Base-by-base conservation (phyloP, 163 green algal species). In the Scenedesmus sp. region DNA sequence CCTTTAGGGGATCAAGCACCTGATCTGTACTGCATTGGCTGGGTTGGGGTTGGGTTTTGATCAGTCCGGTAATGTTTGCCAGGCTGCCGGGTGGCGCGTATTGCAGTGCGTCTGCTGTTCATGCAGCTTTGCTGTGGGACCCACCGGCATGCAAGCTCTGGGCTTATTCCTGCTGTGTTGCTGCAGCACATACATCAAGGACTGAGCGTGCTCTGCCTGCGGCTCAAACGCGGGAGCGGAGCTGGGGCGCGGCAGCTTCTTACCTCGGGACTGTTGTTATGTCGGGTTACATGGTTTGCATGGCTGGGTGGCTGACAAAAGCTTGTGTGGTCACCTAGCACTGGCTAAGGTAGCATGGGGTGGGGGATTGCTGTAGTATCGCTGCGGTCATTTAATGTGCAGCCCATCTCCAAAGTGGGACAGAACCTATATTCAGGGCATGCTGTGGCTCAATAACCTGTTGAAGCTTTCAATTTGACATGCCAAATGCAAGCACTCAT, bases 121-220 rank as follows among this genome's bases (percentile, higher is more conserved):
- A 56, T 56, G 13, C 49, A 56, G 49, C 49, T 20, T 13, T 13
- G 15, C 15, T 56, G 13, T 13, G 49, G 49, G 49, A 12, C 49
- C 49, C 15, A 56, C n/a, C n/a, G n/a, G n/a, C n/a, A 13, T 12
- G 49, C 49, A 12, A 56, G 49, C 49, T 20, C 49, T 12, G 49
- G 49, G 13, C 49, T 56, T 56, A 13, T 13, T 56, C 26, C 65
- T 76, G 65, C 30, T 40, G 30, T 0, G 65, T 76, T 40, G 9
- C 65, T 76, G 30, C 65, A 76, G 65, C 65, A 40, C 65, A 40
- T 76, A 76, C 16, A 76, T 76, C 30, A 76, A 76, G 65, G 65
- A 76, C 65, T 76, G 65, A 22, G 65, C 65, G 65, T 18, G 65
- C 30, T 40, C 18, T 40, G 30, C 65, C 30, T 76, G 65, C 18